These are phyloP conservation scores for Glaciozyma martinii DNA, from an alignment of 768 basidiomycete species.

Conservation along the genomic window DNA sequence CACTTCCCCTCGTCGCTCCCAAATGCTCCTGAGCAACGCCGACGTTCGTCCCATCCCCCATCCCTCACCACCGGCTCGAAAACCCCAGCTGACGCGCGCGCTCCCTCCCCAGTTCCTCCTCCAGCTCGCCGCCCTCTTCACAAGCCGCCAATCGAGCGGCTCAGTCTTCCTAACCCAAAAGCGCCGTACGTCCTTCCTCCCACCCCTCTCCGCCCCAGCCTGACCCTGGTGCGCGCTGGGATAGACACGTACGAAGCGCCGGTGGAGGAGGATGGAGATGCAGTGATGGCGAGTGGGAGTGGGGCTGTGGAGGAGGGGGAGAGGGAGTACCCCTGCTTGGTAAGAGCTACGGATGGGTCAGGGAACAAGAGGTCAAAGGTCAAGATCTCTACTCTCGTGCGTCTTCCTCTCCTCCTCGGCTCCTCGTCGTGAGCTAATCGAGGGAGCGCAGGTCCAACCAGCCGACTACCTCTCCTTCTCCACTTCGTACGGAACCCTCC, in stretches of 20 bases:
- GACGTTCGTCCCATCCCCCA: not conserved
- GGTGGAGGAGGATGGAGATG: not conserved
- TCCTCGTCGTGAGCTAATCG: not conserved
- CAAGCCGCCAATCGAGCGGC: conserved; percentile 2
- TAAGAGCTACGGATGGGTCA: conserved; percentile 24
- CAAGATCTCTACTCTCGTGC: conserved; percentile 26
- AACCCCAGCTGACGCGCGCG: not conserved
- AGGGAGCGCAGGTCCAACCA: conserved; percentile 18
- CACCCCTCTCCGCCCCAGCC: not conserved
- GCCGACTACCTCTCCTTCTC: conserved; percentile 13
- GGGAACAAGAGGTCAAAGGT: conserved; percentile 14
- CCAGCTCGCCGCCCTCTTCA: conserved; percentile 17
- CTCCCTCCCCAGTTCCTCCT: conserved; percentile 21
- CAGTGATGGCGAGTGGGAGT: not conserved
- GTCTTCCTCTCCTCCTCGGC: not conserved
- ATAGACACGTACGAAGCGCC: not conserved
- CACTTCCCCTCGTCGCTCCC: not conserved
- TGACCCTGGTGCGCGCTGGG: not conserved
- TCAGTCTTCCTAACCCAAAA: conserved; percentile 29
- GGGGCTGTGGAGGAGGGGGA: not conserved
- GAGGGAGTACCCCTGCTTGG: conserved; percentile 18
- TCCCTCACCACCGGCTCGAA: not conserved
- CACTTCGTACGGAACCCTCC: conserved; percentile 11
- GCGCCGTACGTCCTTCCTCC: conserved; percentile 11
- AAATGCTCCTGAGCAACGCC: not conserved